A percentile compares a stretch with the other conserved stretches of the same genome.
Conservation (phyloP, 2,329 filamentous ascomycete genomes). For the Metarhizium anisopliae region DNA sequence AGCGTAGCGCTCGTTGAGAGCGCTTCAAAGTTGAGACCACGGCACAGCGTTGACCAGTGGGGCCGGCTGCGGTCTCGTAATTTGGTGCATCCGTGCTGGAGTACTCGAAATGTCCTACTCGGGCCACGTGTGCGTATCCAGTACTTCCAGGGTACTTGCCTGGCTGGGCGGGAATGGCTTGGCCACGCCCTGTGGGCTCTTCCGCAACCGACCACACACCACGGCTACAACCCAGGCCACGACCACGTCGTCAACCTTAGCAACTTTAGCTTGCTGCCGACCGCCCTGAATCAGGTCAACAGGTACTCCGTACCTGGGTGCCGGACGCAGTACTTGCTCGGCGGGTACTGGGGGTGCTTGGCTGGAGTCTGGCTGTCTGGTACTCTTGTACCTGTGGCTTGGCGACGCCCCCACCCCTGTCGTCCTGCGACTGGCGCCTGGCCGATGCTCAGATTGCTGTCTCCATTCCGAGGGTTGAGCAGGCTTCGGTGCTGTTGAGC, state of each 20-base stretch:
- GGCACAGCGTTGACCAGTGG: neutral
- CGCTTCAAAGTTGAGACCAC: neutral
- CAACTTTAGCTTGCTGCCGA: neutral
- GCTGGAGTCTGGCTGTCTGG: too few species aligned
- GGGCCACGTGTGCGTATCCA: neutral
- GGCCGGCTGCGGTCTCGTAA: neutral
- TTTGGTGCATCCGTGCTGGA: too few species aligned
- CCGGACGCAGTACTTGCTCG: neutral
- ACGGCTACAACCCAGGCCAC: neutral
- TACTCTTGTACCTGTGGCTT: too few species aligned
- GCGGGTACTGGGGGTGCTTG: conserved; percentile 1
- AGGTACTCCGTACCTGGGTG: neutral
- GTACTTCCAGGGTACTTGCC: neutral
- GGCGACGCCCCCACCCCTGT: neutral
- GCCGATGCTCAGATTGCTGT: conserved; percentile 20
- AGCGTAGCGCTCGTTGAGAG: neutral
- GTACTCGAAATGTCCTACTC: neutral
- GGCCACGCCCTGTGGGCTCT: conserved; percentile 3
- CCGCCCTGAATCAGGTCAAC: conserved; percentile 5
- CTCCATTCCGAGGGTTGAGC: neutral
- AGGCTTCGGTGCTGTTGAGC: neutral
- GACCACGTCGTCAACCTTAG: neutral
- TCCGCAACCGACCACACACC: neutral
- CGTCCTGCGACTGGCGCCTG: conserved; percentile 3
- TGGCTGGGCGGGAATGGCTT: conserved; percentile 2